These are phyloP conservation scores for Colletotrichum incanum DNA, from an alignment of 2,329 filamentous ascomycete genomes.

Conservation along the genomic window DNA sequence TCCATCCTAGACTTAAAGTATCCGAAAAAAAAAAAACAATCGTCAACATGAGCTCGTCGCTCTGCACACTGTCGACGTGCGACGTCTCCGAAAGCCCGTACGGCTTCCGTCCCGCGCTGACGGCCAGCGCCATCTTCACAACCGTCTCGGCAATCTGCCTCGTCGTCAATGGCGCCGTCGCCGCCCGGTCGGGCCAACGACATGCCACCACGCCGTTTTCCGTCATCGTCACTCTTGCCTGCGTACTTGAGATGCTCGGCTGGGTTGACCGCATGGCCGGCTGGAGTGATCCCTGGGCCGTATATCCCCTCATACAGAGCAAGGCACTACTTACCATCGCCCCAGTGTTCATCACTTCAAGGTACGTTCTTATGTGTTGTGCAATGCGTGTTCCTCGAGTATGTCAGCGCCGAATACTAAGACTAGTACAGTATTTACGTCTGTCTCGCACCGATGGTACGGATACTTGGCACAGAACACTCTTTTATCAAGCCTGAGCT, in stretches of 20 bases:
- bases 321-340: conserved; percentile 49
- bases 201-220: conserved; percentile 40
- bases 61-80: conserved; percentile 45
- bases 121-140: conserved; percentile 43
- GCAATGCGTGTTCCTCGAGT: too few species aligned
- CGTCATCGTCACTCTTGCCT: conserved; percentile 46
- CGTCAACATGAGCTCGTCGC: conserved; percentile 15
- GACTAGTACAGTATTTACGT: conserved; percentile 48
- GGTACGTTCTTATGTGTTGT: conserved; percentile 40
- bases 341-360: conserved; percentile 49
- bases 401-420: not conserved
- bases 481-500: conserved; percentile 47
- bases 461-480: conserved; percentile 49
- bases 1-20: not conserved
- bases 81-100: conserved; percentile 45
- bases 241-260: conserved; percentile 47
- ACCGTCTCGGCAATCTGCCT: conserved; percentile 45
- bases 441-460: conserved; percentile 47
- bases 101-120: conserved; percentile 46
- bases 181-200: conserved; percentile 27
- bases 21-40: not conserved
- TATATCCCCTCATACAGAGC: conserved; percentile 46
- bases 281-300: conserved; percentile 47
- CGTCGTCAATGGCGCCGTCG: conserved; percentile 43
- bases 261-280: conserved; percentile 46